Conservation (phyloP, 306 rosid species). For the Quercus parvula region DNA sequence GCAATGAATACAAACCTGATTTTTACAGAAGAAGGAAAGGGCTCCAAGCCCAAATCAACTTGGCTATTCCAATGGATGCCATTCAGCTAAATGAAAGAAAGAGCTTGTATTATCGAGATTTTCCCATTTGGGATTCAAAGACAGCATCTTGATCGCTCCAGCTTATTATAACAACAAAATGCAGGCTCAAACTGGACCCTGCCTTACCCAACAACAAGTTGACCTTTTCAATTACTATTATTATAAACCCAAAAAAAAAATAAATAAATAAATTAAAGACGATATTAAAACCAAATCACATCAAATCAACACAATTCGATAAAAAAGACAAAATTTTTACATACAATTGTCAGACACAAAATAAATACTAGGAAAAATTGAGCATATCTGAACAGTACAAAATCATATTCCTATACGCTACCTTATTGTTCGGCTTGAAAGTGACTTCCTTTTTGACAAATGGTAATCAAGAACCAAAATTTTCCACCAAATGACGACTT, state of each 20-base stretch:
- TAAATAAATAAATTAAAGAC: not conserved
- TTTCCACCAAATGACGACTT: not conserved
- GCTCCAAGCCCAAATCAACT: slow-evolving; percentile 58
- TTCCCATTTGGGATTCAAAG: slow-evolving; percentile 46
- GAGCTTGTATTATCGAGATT: slow-evolving; percentile 37
- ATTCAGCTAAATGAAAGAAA: slow-evolving; percentile 79
- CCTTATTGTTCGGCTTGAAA: slow-evolving; percentile 11
- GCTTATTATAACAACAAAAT: slow-evolving; percentile 48
- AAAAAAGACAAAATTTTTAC: slow-evolving; percentile 15
- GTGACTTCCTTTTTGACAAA: not conserved
- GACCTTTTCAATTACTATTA: slow-evolving; percentile 51
- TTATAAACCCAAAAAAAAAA: not conserved
- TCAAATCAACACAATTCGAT: slow-evolving; percentile 7
- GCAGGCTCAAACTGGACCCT: slow-evolving; percentile 53
- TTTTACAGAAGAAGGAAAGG: slow-evolving; percentile 38
- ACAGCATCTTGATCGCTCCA: slow-evolving; percentile 72
- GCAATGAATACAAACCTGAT: slow-evolving; percentile 45
- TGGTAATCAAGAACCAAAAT: not conserved
- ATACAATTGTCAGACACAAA: slow-evolving; percentile 23
- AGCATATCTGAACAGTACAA: not conserved
- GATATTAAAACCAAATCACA: slow-evolving; percentile 18
- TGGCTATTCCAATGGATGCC: slow-evolving; percentile 88
- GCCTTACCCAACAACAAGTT: slow-evolving; percentile 56
- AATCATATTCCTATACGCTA: not conserved
- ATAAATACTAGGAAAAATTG: not conserved